These are phyloP conservation scores for Closterium sp. DNA, from an alignment of 139 green algal genomes.

Conservation along the genomic window DNA sequence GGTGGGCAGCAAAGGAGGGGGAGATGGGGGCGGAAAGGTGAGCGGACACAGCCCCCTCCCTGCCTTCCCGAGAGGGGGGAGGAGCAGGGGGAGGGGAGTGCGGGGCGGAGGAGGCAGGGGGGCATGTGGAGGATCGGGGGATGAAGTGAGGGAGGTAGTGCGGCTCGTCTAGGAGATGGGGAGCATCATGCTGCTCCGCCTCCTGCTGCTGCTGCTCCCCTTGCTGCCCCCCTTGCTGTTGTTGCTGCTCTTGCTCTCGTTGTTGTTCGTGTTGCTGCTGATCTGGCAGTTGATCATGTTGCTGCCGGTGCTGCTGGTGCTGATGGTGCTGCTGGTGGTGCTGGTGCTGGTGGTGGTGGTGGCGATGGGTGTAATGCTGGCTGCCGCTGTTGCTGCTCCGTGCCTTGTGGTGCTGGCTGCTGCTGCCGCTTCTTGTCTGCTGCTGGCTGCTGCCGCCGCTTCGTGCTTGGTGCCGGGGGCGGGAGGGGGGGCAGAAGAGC, in stretches of 20 bases:
- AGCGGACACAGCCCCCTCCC: background rate
- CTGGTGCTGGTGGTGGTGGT: background rate
- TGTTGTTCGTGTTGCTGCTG: background rate
- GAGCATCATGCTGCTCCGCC: no score
- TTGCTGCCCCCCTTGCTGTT: no score
- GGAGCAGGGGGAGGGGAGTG: background rate
- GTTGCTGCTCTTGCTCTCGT: background rate
- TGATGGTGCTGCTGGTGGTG: background rate
- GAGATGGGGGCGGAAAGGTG: background rate
- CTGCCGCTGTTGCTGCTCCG: background rate
- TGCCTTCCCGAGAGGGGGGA: conserved; percentile 8
- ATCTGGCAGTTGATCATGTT: no score
- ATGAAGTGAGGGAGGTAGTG: background rate
- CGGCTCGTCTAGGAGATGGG: background rate
- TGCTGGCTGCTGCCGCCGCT: background rate
- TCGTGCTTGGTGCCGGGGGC: no score
- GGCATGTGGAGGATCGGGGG: background rate
- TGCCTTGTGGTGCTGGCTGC: background rate
- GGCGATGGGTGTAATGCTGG: background rate
- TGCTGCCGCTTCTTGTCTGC: background rate
- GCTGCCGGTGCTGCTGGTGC: background rate
- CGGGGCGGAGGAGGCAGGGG: background rate
- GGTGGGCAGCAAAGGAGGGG: background rate
- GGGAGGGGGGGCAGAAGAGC: no score
- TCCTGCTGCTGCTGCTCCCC: no score